phyloP scores from a whole-genome alignment of 108 stramenopile species.

The Asterionellopsis glacialis region DNA sequence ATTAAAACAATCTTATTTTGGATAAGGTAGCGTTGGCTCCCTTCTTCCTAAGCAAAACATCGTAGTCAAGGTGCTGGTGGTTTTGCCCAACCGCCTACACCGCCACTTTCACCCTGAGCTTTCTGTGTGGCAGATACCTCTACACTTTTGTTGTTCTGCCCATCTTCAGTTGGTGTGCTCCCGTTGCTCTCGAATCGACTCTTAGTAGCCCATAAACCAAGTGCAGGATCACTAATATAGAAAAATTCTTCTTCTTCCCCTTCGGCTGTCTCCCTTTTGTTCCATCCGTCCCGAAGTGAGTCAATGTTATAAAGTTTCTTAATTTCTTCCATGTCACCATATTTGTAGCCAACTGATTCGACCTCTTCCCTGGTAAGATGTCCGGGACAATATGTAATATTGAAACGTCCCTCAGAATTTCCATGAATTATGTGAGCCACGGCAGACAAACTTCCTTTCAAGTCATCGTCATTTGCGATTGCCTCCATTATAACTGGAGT shows the following conservation, averaged over 20 bases:
- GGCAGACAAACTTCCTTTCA: conserved; percentile 84
- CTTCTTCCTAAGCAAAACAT: no score
- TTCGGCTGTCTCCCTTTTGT: conserved; percentile 26
- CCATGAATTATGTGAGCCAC: conserved; percentile 97
- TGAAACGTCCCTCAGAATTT: conserved; percentile 88
- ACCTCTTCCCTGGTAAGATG: conserved; percentile 78
- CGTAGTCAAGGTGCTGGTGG: conserved; percentile 15
- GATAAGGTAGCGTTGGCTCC: no score
- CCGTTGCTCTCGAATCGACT: conserved; percentile 57
- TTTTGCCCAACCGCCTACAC: conserved; percentile 57
- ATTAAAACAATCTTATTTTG: no score
- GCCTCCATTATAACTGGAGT: conserved; percentile 80
- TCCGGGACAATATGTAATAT: conserved; percentile 89
- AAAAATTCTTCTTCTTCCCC: conserved; percentile 79
- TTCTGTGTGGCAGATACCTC: conserved; percentile 17
- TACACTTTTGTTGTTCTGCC: neutral
- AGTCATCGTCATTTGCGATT: conserved; percentile 69
- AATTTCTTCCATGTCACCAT: conserved; percentile 68
- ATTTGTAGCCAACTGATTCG: conserved; percentile 82
- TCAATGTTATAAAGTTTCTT: conserved; percentile 52
- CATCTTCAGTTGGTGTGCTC: neutral
- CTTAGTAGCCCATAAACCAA: conserved; percentile 90
- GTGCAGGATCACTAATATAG: conserved; percentile 91
- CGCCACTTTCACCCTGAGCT: conserved; percentile 41
- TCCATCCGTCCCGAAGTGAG: conserved; percentile 82